These are phyloP conservation scores for Collybiopsis luxurians DNA, from an alignment of 768 basidiomycete species.

Conservation along the genomic window DNA sequence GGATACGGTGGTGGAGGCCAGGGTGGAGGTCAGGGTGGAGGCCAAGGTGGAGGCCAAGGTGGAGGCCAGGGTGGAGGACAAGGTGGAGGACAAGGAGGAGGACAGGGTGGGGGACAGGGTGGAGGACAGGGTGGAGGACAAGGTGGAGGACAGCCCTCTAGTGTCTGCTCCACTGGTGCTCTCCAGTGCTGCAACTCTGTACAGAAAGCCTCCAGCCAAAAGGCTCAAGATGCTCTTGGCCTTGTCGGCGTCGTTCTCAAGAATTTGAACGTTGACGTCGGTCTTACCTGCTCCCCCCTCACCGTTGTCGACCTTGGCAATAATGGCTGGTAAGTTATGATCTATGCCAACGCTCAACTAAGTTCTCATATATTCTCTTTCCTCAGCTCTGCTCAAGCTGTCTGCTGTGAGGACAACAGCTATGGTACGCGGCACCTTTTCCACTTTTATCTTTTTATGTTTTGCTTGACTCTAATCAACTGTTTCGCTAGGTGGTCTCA, in stretches of 20 bases:
- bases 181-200: neutral
- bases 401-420: neutral
- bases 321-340: neutral
- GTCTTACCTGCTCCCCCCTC: conserved; percentile 2
- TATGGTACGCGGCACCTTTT: too few species aligned
- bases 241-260: conserved; percentile 46
- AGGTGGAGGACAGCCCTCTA: too few species aligned
- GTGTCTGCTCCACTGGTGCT: neutral
- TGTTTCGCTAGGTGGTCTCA: neutral
- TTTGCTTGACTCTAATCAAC: neutral
- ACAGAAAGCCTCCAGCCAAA: neutral
- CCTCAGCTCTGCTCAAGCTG: neutral
- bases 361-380: neutral
- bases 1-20: too few species aligned
- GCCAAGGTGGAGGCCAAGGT: too few species aligned
- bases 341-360: neutral
- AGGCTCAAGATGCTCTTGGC: conserved; percentile 10
- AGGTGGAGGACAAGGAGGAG: too few species aligned
- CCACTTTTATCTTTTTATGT: too few species aligned
- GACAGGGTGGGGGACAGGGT: too few species aligned
- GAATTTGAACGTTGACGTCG: conserved; percentile 18
- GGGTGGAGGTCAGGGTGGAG: too few species aligned
- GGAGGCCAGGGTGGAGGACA: neutral
- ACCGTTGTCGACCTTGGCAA: conserved; percentile 4
- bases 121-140: too few species aligned